Evolutionary conservation across 805 yeast species (phyloP).

Genomic region (Wickerhamomyces mucosus): DNA sequence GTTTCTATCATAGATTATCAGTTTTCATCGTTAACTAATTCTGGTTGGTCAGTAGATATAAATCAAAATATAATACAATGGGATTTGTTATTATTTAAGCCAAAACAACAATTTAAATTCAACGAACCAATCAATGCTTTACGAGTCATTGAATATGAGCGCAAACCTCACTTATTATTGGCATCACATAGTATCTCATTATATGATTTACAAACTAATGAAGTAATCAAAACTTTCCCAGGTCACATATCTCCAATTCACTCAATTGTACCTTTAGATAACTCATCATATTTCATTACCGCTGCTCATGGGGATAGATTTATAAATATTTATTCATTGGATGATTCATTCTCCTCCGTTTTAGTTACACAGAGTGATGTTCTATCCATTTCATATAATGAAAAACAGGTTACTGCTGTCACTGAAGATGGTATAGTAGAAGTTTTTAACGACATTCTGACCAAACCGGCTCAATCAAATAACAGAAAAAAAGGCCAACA

Average conservation of each 20-base stretch:
- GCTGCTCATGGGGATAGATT: conserved; percentile 77
- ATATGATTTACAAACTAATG: conserved; percentile 30
- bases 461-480: conserved; percentile 11
- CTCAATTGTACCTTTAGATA: conserved; percentile 30
- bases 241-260: conserved; percentile 69
- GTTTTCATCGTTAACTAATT: conserved; percentile 29
- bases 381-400: conserved; percentile 30
- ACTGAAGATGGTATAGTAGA: conserved; percentile 75
- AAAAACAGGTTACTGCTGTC: conserved; percentile 36
- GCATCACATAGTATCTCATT: conserved; percentile 62
- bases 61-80: conserved; percentile 54
- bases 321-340: conserved; percentile 55
- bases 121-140: conserved; percentile 22
- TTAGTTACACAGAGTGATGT: conserved; percentile 66
- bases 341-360: conserved; percentile 32
- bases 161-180: conserved; percentile 36
- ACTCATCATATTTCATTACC: conserved; percentile 37
- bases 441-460: conserved; percentile 52
- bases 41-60: conserved; percentile 52
- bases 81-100: conserved; percentile 38
- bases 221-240: conserved; percentile 46
- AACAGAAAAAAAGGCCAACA: conserved; percentile 39
- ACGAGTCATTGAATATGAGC: conserved; percentile 21
- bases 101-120: conserved; percentile 33
- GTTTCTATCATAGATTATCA: conserved; percentile 42